phyloP scores from a whole-genome alignment of 2,329 filamentous ascomycete genomes.

The Monilinia polystroma region DNA sequence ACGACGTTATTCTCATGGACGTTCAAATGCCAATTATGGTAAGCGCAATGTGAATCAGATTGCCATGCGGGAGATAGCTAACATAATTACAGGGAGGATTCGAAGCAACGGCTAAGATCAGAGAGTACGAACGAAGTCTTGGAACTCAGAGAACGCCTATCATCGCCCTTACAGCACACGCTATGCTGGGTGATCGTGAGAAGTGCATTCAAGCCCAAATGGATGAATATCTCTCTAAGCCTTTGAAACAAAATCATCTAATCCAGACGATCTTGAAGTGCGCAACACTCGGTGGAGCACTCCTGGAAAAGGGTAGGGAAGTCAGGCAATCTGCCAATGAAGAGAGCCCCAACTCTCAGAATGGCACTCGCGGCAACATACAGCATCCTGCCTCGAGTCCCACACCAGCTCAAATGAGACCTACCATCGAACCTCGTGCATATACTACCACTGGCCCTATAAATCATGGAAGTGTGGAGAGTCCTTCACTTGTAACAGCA shows the following conservation, averaged over 20 bases:
- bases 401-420: slow-evolving; percentile 43
- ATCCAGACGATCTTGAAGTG: slow-evolving; percentile 98
- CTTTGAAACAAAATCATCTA: slow-evolving; percentile 92
- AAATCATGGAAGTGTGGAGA: slow-evolving; percentile 56
- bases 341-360: slow-evolving; percentile 31
- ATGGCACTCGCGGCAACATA: slow-evolving; percentile 25
- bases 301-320: slow-evolving; percentile 75
- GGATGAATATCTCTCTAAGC: slow-evolving; percentile 98
- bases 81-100: slow-evolving; percentile 73
- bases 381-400: slow-evolving; percentile 27
- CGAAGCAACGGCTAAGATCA: slow-evolving; percentile 93
- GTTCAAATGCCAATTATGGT: slow-evolving; percentile 99
- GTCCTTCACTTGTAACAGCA: slow-evolving; percentile 60
- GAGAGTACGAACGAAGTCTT: slow-evolving; percentile 85
- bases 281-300: slow-evolving; percentile 81
- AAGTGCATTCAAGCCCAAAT: slow-evolving; percentile 99
- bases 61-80: slow-evolving; percentile 36
- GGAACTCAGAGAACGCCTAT: slow-evolving; percentile 85
- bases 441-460: slow-evolving; percentile 67
- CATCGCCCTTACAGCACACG: slow-evolving; percentile 94
- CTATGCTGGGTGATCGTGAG: slow-evolving; percentile 97
- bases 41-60: slow-evolving; percentile 40
- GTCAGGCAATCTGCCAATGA: slow-evolving; percentile 43
- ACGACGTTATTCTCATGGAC: slow-evolving; percentile 97
- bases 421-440: slow-evolving; percentile 60